Conservation (phyloP, 768 basidiomycete genomes). For the Mycena galericulata region DNA sequence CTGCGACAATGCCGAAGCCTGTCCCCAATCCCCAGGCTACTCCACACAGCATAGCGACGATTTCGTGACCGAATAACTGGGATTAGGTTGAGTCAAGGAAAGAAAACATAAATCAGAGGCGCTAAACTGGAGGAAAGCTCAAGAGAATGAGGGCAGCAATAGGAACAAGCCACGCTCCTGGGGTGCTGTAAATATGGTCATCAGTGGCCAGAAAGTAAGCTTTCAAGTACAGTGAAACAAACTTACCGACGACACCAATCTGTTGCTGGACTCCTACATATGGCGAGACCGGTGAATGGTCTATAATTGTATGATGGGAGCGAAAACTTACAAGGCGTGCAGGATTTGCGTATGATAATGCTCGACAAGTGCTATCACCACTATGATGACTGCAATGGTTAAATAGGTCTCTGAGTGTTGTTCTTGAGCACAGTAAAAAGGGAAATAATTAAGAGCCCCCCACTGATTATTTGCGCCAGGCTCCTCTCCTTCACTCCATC, state of each 20-base stretch:
- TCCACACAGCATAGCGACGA: conserved; percentile 56
- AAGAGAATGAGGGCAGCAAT: conserved; percentile 58
- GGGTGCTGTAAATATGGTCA: not conserved
- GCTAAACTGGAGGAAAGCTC: conserved; percentile 52
- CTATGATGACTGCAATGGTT: conserved; percentile 38
- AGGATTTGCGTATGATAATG: conserved; percentile 55
- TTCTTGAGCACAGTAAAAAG: not conserved
- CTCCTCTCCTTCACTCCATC: not conserved
- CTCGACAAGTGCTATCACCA: conserved; percentile 46
- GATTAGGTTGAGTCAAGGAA: not conserved
- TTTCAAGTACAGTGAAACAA: not conserved
- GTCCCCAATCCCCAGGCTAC: conserved; percentile 58
- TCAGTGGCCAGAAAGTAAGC: not conserved
- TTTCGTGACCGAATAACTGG: conserved; percentile 59
- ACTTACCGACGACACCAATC: conserved; percentile 46
- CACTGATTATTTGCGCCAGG: not conserved
- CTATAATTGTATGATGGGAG: not conserved
- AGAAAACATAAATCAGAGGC: no score
- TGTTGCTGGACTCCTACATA: not conserved
- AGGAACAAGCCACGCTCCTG: conserved; percentile 56
- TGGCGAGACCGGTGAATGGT: not conserved
- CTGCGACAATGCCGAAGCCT: conserved; percentile 57
- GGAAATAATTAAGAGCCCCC: not conserved
- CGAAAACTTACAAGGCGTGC: conserved; percentile 41
- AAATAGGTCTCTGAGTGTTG: conserved; percentile 8